Conservation (phyloP, 2,329 filamentous ascomycete genomes). For the Cryphonectria parasitica region DNA sequence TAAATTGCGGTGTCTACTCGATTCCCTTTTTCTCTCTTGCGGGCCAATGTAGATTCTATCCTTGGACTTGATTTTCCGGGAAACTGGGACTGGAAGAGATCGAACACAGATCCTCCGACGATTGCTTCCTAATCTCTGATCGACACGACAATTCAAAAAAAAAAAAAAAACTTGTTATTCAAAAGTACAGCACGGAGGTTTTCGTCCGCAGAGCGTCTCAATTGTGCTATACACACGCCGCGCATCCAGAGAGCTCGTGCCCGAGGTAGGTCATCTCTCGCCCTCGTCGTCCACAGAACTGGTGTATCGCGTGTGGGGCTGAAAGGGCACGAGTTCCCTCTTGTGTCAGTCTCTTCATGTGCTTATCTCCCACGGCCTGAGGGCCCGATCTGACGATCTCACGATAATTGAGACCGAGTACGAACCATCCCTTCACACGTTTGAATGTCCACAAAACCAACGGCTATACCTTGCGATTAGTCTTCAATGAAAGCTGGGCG, state of each 20-base stretch:
- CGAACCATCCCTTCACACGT: neutral
- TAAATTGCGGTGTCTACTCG: slow-evolving; percentile 11
- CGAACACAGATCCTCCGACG: slow-evolving; percentile 8
- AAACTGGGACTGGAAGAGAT: slow-evolving; percentile 3
- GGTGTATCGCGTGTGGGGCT: neutral
- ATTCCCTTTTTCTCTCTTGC: neutral
- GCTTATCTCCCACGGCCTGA: neutral
- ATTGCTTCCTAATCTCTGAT: slow-evolving; percentile 11
- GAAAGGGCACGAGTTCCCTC: neutral
- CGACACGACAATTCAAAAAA: neutral
- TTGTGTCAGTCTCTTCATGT: neutral
- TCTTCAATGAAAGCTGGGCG: neutral
- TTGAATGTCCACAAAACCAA: neutral
- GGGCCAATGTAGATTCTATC: slow-evolving; percentile 5
- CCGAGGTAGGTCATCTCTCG: neutral
- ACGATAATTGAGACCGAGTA: neutral
- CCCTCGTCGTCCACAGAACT: neutral
- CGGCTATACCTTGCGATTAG: neutral
- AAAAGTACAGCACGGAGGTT: neutral
- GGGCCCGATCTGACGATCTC: neutral
- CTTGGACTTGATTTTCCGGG: neutral
- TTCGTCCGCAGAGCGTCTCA: neutral
- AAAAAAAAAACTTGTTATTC: slow-evolving; percentile 18
- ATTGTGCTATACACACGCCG: neutral
- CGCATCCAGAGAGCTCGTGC: neutral